A percentile compares a stretch with the other conserved stretches of the same genome.
Evolutionary conservation across 345 rosid species (phyloP).

Genomic region (Zanthoxylum bungeanum): DNA sequence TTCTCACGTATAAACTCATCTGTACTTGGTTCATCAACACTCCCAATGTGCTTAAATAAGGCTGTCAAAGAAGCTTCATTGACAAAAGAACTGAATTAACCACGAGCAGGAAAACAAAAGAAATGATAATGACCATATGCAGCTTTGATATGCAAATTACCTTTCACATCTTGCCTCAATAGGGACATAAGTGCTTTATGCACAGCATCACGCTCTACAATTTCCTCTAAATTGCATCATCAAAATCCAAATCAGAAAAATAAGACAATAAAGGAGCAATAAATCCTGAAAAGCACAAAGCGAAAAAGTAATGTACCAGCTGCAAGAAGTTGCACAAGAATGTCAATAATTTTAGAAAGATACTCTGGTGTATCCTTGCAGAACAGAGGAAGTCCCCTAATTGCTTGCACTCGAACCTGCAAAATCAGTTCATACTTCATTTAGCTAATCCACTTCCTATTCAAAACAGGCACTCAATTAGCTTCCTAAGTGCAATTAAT

Average conservation of each 20-base stretch:
- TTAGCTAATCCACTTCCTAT: background rate
- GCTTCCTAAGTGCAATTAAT: background rate
- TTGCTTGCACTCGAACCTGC: conserved; percentile 98
- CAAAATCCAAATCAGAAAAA: conserved; percentile 5
- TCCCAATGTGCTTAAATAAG: conserved; percentile 77
- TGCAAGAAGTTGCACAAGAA: conserved; percentile 76
- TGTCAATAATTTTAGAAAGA: conserved; percentile 77
- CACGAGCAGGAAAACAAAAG: background rate
- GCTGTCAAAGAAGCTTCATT: conserved; percentile 79
- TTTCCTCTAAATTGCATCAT: conserved; percentile 55
- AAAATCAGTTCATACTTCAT: conserved; percentile 2
- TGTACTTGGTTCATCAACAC: conserved; percentile 63
- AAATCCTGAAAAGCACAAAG: background rate
- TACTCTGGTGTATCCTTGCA: conserved; percentile 87
- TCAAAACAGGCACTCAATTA: background rate
- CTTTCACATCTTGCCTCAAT: conserved; percentile 96
- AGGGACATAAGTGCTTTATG: conserved; percentile 94
- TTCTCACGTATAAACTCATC: conserved; percentile 82
- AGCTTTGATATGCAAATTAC: conserved; percentile 31
- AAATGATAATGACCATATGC: background rate
- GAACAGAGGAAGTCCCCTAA: conserved; percentile 89
- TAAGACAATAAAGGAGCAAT: background rate
- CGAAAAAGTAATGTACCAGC: conserved; percentile 45
- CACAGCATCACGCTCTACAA: conserved; percentile 96
- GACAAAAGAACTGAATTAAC: conserved; percentile 14